Evolutionary conservation across 257 asterid species (phyloP).

Genomic region (Gardenia jasminoides): DNA sequence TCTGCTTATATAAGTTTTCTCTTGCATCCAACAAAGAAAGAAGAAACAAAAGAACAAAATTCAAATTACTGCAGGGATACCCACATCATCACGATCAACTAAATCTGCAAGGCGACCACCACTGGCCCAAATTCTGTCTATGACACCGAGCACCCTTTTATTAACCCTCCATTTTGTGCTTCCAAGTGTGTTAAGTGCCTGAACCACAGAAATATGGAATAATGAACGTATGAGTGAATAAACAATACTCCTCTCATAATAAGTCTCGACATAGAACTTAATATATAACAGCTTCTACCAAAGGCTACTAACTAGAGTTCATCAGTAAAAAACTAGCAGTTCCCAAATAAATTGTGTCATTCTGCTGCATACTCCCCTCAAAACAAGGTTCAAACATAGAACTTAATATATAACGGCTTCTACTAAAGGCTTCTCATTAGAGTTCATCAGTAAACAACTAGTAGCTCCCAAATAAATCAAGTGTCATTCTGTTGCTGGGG

Average conservation of each 20-base stretch:
- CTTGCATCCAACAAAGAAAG: background rate
- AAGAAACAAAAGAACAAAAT: constrained; percentile 8
- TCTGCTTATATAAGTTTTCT: background rate
- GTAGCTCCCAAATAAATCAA: background rate
- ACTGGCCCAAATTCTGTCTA: constrained; percentile 91
- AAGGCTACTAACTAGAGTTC: background rate
- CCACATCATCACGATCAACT: constrained; percentile 90
- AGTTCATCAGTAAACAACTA: background rate
- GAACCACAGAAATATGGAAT: constrained; percentile 13
- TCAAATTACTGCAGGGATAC: constrained; percentile 24
- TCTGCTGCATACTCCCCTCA: no score
- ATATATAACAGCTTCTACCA: background rate
- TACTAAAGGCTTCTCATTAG: background rate
- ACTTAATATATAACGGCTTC: background rate
- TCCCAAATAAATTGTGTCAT: background rate
- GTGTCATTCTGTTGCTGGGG: background rate
- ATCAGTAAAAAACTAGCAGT: background rate
- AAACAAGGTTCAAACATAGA: background rate
- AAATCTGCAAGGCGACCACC: constrained; percentile 87
- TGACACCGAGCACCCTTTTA: constrained; percentile 67
- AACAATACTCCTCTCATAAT: background rate
- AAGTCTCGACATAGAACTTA: background rate
- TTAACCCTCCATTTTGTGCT: constrained; percentile 93
- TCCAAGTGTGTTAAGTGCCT: constrained; percentile 96
- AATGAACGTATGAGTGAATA: background rate